phyloP scores from a whole-genome alignment of 768 basidiomycete species.

The Rhodocollybia butyracea region DNA sequence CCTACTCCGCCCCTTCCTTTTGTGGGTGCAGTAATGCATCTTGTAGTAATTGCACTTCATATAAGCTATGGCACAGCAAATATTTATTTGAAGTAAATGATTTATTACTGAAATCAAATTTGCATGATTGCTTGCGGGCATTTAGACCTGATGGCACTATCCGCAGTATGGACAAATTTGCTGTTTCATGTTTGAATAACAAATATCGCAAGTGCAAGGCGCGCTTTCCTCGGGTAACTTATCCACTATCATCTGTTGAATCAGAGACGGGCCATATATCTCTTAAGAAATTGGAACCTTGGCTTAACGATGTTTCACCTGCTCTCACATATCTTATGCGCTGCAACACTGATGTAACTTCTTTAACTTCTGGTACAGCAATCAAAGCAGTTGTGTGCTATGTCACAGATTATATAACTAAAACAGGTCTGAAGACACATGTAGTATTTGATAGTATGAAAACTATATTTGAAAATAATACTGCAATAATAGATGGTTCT shows the following conservation, averaged over 20 bases:
- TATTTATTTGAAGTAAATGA: conserved; percentile 16
- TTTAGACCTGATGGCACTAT: conserved; percentile 3
- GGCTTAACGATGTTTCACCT: conserved; percentile 13
- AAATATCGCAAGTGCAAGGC: conserved; percentile 16
- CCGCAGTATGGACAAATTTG: not conserved
- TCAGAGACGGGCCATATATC: conserved; percentile 9
- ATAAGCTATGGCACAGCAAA: conserved; percentile 10
- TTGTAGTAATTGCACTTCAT: conserved; percentile 8
- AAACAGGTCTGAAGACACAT: conserved; percentile 20
- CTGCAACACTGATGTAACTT: conserved; percentile 21
- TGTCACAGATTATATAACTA: conserved; percentile 27
- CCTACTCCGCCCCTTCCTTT: conserved; percentile 19
- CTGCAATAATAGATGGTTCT: conserved; percentile 16
- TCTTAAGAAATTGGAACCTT: conserved; percentile 16
- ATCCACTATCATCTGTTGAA: conserved; percentile 17
- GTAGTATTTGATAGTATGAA: conserved; percentile 18
- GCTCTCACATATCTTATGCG: not conserved
- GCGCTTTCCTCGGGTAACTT: conserved; percentile 19
- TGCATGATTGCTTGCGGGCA: conserved; percentile 13
- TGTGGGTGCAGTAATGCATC: not conserved
- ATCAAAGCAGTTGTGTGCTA: conserved; percentile 21
- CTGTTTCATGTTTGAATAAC: conserved; percentile 4
- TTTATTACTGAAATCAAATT: conserved; percentile 14
- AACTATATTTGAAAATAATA: conserved; percentile 6
- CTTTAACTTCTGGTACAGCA: conserved; percentile 21